These are phyloP conservation scores for Phyllachora maydis DNA, from an alignment of 2,329 filamentous ascomycete species.

Conservation along the genomic window DNA sequence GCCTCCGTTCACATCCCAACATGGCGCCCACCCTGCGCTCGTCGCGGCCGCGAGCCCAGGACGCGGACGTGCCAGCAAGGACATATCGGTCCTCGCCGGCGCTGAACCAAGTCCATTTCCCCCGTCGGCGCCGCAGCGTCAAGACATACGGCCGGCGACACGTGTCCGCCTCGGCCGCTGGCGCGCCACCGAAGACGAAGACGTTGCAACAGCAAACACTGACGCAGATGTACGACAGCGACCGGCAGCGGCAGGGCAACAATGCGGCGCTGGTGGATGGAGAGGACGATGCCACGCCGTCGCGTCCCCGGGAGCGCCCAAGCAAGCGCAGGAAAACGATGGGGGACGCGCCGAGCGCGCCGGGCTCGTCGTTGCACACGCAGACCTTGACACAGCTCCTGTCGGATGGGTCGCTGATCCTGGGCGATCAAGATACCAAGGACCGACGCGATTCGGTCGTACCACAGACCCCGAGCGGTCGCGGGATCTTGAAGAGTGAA, in stretches of 20 bases:
- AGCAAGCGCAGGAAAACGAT: constrained; percentile 10
- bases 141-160: constrained; percentile 8
- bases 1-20: too few relatives aligned
- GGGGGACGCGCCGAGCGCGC: constrained; percentile 7
- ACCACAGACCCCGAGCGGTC: constrained; percentile 18
- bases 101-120: constrained; percentile 11
- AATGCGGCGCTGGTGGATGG: constrained; percentile 7
- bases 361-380: constrained; percentile 10
- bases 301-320: constrained; percentile 3
- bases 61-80: too few relatives aligned
- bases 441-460: constrained; percentile 9
- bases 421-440: not conserved
- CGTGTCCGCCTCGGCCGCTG: constrained; percentile 3
- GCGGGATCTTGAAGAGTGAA: constrained; percentile 7
- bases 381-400: constrained; percentile 14
- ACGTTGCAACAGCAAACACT: constrained; percentile 11
- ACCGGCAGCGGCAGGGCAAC: constrained; percentile 9
- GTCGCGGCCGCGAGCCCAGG: too few relatives aligned
- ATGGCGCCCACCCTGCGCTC: too few relatives aligned
- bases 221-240: constrained; percentile 11
- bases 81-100: constrained; percentile 9
- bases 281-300: too few relatives aligned
- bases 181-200: not conserved
- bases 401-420: constrained; percentile 1
- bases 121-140: constrained; percentile 7